These are phyloP conservation scores for Eremothecium cymbalariae DNA, from an alignment of 1,139 yeast genomes.

Conservation along the genomic window DNA sequence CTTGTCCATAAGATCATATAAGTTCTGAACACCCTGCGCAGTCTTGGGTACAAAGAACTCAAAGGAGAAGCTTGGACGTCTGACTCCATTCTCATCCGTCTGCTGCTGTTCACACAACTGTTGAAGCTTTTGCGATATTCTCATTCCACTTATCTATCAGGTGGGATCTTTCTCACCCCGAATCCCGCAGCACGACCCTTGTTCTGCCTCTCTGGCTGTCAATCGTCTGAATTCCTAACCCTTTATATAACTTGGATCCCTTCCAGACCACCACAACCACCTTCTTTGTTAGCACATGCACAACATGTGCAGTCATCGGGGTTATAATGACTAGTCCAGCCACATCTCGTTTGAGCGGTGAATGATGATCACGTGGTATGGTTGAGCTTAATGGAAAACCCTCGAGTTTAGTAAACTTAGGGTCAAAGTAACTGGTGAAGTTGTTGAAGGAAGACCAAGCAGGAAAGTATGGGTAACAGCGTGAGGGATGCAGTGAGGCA, in stretches of 20 bases:
- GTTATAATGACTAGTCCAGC: too few species aligned
- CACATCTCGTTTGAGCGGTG: too few species aligned
- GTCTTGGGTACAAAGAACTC: slow-evolving; percentile 99
- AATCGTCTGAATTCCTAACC: too few species aligned
- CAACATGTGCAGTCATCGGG: too few species aligned
- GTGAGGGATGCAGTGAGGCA: slow-evolving; percentile 1
- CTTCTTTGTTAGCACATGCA: background rate
- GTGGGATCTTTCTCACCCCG: background rate
- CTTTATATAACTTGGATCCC: background rate
- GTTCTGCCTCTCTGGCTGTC: too few species aligned
- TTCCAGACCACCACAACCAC: background rate
- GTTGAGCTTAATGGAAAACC: slow-evolving; percentile 1
- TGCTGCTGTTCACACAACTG: slow-evolving; percentile 22
- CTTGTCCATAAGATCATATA: slow-evolving; percentile 95
- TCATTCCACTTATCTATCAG: slow-evolving; percentile 23
- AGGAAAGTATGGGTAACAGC: slow-evolving; percentile 1
- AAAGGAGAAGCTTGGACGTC: slow-evolving; percentile 70
- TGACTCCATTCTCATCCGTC: slow-evolving; percentile 11
- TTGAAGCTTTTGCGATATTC: slow-evolving; percentile 34
- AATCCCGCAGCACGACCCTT: background rate
- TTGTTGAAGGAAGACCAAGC: background rate
- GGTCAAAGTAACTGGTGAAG: background rate
- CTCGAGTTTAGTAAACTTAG: slow-evolving; percentile 1
- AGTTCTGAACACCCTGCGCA: slow-evolving; percentile 89
- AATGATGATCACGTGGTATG: slow-evolving; percentile 5